Conservation (phyloP, 768 basidiomycete genomes). For the Trametes cinnabarina region DNA sequence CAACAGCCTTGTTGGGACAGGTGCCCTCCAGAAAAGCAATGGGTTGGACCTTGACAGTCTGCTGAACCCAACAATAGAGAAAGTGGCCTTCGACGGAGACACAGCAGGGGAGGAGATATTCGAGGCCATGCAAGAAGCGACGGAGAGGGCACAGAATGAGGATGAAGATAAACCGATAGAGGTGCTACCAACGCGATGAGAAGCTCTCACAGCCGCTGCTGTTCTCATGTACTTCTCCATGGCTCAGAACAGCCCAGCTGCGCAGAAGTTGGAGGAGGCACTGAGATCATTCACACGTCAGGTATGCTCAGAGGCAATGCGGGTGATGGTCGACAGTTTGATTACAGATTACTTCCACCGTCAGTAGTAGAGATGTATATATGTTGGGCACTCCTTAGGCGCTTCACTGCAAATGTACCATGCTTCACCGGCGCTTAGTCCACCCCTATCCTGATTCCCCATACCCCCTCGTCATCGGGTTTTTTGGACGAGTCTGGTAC, state of each 20-base stretch:
- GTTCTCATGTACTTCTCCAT: slow-evolving; percentile 50
- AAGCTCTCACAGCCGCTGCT: slow-evolving; percentile 50
- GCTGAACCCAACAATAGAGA: not conserved
- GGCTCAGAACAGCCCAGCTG: slow-evolving; percentile 32
- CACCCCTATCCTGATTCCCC: too few relatives aligned
- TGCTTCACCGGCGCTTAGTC: too few relatives aligned
- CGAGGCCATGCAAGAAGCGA: slow-evolving; percentile 50
- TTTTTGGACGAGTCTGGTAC: too few relatives aligned
- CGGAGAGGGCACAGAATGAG: not conserved
- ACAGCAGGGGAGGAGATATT: slow-evolving; percentile 45
- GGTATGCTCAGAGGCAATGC: too few relatives aligned
- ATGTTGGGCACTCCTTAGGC: too few relatives aligned
- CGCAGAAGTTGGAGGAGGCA: too few relatives aligned
- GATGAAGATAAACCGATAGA: slow-evolving; percentile 27
- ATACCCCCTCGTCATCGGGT: too few relatives aligned
- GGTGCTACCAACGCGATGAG: slow-evolving; percentile 34
- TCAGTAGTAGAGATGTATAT: too few relatives aligned
- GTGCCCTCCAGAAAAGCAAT: not conserved
- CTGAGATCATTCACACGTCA: too few relatives aligned
- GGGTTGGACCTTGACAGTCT: not conserved
- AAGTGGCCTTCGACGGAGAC: slow-evolving; percentile 44
- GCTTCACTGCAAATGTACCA: too few relatives aligned
- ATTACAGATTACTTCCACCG: too few relatives aligned
- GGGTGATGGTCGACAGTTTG: too few relatives aligned
- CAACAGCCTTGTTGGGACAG: not conserved